These are phyloP conservation scores for Colletotrichum sp. DNA, from an alignment of 2,329 filamentous ascomycete species.

Conservation along the genomic window DNA sequence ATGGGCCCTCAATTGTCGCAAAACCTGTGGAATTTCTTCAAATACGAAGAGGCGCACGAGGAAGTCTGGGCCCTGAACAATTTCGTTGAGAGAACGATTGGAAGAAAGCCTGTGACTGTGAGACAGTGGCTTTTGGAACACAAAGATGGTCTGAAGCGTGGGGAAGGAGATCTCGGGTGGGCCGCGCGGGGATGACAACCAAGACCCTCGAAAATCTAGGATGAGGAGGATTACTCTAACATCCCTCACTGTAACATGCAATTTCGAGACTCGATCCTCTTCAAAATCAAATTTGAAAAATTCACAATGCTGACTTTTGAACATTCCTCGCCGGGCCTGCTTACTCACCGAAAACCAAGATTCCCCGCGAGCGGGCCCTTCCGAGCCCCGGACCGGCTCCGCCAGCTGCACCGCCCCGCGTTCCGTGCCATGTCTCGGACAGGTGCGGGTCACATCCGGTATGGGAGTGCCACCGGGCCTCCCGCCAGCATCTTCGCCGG, in stretches of 20 bases:
- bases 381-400: not conserved
- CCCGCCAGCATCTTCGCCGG: not conserved
- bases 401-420: not conserved
- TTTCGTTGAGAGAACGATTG: not conserved
- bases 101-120: not conserved
- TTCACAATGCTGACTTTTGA: no score
- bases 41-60: not conserved
- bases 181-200: not conserved
- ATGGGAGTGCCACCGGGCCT: not conserved
- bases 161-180: not conserved
- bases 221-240: no score
- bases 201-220: not conserved
- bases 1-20: not conserved
- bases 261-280: no score
- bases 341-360: fast-evolving
- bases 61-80: not conserved
- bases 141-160: not conserved
- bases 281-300: no score
- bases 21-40: not conserved
- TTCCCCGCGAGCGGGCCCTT: not conserved
- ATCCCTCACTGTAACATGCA: no score
- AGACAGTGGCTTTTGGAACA: not conserved
- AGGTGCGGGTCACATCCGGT: not conserved
- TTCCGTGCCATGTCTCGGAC: not conserved
- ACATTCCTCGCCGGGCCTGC: not conserved